These are phyloP conservation scores for Fusarium guadeloupense DNA, from an alignment of 2,329 filamentous ascomycete genomes.

Conservation along the genomic window DNA sequence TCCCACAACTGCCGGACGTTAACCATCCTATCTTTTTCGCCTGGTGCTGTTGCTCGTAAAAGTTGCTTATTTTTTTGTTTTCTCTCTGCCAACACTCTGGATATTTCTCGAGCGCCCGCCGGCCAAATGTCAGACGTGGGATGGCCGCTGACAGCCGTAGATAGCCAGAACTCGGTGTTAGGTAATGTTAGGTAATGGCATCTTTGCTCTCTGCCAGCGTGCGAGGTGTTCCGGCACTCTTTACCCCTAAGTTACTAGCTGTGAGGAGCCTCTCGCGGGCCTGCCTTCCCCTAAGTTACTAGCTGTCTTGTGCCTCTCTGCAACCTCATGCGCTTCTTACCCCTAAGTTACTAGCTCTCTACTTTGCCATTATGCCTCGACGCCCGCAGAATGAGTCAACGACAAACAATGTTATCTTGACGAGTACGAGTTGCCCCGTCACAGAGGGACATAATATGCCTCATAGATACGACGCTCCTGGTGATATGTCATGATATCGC, in stretches of 20 bases:
- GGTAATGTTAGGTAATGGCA: conserved; percentile 44
- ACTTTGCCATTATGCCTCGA: conserved; percentile 15
- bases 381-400: conserved; percentile 29
- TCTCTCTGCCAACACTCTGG: not conserved
- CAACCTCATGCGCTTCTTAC: conserved; percentile 29
- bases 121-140: conserved; percentile 33
- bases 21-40: conserved; percentile 44
- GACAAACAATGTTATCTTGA: conserved; percentile 20
- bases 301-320: conserved; percentile 24
- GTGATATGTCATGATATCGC: not conserved
- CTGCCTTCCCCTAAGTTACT: conserved; percentile 41
- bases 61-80: not conserved
- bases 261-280: conserved; percentile 38
- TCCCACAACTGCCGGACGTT: conserved; percentile 29
- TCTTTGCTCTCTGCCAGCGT: not conserved
- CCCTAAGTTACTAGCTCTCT: conserved; percentile 37
- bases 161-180: conserved; percentile 40
- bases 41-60: conserved; percentile 22
- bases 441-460: not conserved
- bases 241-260: conserved; percentile 43
- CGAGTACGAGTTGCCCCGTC: conserved; percentile 1
- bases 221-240: conserved; percentile 32
- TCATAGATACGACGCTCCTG: conserved; percentile 8
- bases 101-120: conserved; percentile 17
- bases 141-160: conserved; percentile 37